phyloP scores from a whole-genome alignment of 805 yeast species.

The Teunomyces aglyptinius region DNA sequence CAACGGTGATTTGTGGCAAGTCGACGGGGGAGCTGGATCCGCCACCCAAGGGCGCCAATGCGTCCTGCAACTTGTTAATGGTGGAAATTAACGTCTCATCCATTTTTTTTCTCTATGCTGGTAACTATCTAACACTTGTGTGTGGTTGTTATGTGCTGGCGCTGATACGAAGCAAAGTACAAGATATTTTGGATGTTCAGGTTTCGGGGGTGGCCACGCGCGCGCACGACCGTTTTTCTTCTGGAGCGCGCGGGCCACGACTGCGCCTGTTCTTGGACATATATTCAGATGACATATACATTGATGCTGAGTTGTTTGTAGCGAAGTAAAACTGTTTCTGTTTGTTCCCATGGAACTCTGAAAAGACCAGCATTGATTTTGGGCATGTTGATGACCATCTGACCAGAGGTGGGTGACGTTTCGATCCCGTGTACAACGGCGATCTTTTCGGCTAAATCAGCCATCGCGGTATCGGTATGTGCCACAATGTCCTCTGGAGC shows the following conservation, averaged over 20 bases:
- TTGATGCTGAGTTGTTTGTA: slow-evolving; percentile 31
- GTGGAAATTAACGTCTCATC: slow-evolving; percentile 77
- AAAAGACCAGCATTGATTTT: slow-evolving; percentile 79
- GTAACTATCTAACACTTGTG: not conserved
- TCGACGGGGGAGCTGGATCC: slow-evolving; percentile 79
- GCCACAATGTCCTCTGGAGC: slow-evolving; percentile 45
- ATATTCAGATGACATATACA: slow-evolving; percentile 45
- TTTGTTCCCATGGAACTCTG: slow-evolving; percentile 72
- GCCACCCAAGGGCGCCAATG: slow-evolving; percentile 66
- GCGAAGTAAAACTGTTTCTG: slow-evolving; percentile 50
- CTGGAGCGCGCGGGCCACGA: not conserved
- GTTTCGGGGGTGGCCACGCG: not conserved
- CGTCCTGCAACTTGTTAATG: slow-evolving; percentile 80
- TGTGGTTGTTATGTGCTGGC: not conserved
- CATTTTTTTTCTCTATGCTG: slow-evolving; percentile 38
- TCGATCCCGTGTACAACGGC: slow-evolving; percentile 5
- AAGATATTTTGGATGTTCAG: not conserved
- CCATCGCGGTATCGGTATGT: slow-evolving; percentile 51
- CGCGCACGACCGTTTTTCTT: not conserved
- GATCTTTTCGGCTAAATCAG: slow-evolving; percentile 44
- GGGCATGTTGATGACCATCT: slow-evolving; percentile 57
- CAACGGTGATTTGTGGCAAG: slow-evolving; percentile 92
- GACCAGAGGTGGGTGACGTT: slow-evolving; percentile 1
- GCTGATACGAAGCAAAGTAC: not conserved
- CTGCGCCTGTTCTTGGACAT: not conserved